phyloP scores from a whole-genome alignment of 2,329 filamentous ascomycete genomes.

The Paraphaeosphaeria minitans region DNA sequence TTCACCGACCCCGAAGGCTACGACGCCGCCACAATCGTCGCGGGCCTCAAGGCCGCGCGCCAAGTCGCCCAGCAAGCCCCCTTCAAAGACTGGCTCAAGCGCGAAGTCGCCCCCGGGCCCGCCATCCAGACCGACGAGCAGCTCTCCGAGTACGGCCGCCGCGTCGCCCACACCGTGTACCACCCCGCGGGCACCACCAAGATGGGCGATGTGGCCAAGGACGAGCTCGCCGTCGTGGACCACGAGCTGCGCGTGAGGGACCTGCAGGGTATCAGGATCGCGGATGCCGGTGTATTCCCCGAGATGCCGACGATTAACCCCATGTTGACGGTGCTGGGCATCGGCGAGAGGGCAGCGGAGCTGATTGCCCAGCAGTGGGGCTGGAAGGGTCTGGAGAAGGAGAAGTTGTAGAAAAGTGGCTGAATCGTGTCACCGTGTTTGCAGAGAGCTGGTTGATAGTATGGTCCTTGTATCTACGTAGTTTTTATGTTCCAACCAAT shows the following conservation, averaged over 20 bases:
- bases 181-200: constrained; percentile 88
- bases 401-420: constrained; percentile 53
- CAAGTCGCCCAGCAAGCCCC: constrained; percentile 75
- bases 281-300: constrained; percentile 86
- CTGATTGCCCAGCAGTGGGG: constrained; percentile 76
- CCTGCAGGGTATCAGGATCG: constrained; percentile 75
- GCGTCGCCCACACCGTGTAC: constrained; percentile 86
- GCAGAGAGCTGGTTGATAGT: neutral
- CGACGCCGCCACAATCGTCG: constrained; percentile 80
- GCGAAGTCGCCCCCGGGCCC: constrained; percentile 79
- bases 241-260: constrained; percentile 73
- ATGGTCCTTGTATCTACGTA: constrained; percentile 5
- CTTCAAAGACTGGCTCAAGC: constrained; percentile 83
- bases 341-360: constrained; percentile 85
- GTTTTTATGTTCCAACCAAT: neutral
- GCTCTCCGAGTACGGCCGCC: constrained; percentile 79
- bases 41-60: constrained; percentile 77
- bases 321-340: constrained; percentile 84
- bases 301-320: constrained; percentile 87
- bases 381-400: constrained; percentile 63
- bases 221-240: constrained; percentile 81
- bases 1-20: constrained; percentile 87
- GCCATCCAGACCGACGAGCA: constrained; percentile 76
- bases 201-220: constrained; percentile 76
- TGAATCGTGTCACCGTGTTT: neutral